Conservation (phyloP, 495 filamentous ascomycete species). For the Baudoinia panamericana region DNA sequence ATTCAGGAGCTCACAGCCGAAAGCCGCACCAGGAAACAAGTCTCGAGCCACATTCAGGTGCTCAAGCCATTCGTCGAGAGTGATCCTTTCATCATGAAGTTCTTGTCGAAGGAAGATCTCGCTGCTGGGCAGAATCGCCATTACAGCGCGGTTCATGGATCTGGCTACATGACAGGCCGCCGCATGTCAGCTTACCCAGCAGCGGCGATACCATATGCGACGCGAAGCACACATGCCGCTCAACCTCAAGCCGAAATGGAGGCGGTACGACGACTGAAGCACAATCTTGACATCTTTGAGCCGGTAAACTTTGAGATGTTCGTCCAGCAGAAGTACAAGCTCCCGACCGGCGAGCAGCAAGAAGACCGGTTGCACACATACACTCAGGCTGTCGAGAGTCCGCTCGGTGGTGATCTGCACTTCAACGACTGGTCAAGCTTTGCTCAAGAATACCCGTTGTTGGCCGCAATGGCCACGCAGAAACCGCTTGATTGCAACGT, state of each 20-base stretch:
- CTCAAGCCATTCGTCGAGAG: slow-evolving; percentile 65
- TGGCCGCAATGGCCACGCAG: slow-evolving; percentile 19
- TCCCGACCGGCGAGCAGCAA: background rate
- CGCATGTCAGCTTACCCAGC: slow-evolving; percentile 9
- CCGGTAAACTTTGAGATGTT: slow-evolving; percentile 27
- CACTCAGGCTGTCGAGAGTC: slow-evolving; percentile 14
- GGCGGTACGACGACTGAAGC: slow-evolving; percentile 4
- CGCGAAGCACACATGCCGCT: background rate
- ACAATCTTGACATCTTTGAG: slow-evolving; percentile 14
- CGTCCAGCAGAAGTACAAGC: slow-evolving; percentile 19
- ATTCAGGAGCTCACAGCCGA: slow-evolving; percentile 59
- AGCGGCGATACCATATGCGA: background rate
- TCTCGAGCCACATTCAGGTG: slow-evolving; percentile 97
- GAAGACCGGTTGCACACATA: slow-evolving; percentile 23
- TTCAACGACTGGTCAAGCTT: slow-evolving; percentile 18
- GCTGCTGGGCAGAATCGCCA: background rate
- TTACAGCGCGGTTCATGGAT: background rate
- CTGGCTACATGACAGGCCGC: slow-evolving; percentile 3
- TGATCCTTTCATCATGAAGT: slow-evolving; percentile 40
- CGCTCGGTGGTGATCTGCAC: slow-evolving; percentile 14
- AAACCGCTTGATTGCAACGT: slow-evolving; percentile 21
- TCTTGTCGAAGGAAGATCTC: slow-evolving; percentile 7
- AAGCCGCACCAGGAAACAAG: slow-evolving; percentile 63
- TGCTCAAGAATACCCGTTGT: slow-evolving; percentile 22
- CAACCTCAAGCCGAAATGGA: slow-evolving; percentile 2